Conservation (phyloP, 129 eudicot genomes). For the Flaveria linearis region DNA sequence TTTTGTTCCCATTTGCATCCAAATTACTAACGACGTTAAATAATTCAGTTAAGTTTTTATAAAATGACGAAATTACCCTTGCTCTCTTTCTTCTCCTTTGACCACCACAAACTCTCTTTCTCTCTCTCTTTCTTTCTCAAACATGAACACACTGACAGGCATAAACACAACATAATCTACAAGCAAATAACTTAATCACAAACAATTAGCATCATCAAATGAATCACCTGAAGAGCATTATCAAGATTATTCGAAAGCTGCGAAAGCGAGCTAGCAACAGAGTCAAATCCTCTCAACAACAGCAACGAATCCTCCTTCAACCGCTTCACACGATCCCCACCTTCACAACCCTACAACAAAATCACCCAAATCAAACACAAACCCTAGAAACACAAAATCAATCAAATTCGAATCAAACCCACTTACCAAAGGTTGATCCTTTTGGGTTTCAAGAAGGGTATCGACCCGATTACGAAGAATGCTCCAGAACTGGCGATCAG, state of each 20-base stretch:
- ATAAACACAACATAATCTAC: neutral
- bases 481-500: constrained; percentile 83
- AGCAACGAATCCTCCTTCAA: constrained; percentile 86
- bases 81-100: too few species aligned
- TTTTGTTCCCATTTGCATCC: too few species aligned
- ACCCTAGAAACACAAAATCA: neutral
- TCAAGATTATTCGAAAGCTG: constrained; percentile 67
- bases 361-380: neutral
- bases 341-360: constrained; percentile 47
- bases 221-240: constrained; percentile 76
- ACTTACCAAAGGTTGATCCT: constrained; percentile 35
- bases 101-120: too few species aligned
- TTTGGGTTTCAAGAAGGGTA: constrained; percentile 56
- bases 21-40: too few species aligned
- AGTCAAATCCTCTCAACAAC: constrained; percentile 83
- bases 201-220: neutral
- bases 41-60: too few species aligned
- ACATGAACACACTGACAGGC: too few species aligned
- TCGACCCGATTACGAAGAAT: constrained; percentile 67
- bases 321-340: constrained; percentile 40
- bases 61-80: too few species aligned
- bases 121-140: too few species aligned
- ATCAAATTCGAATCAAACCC: neutral
- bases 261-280: constrained; percentile 70
- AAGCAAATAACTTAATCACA: neutral